Evolutionary conservation across 2,329 filamentous ascomycete species (phyloP), one percentile per base, ranked within the genome.

Genomic region (Penicillium rolfsii): DNA sequence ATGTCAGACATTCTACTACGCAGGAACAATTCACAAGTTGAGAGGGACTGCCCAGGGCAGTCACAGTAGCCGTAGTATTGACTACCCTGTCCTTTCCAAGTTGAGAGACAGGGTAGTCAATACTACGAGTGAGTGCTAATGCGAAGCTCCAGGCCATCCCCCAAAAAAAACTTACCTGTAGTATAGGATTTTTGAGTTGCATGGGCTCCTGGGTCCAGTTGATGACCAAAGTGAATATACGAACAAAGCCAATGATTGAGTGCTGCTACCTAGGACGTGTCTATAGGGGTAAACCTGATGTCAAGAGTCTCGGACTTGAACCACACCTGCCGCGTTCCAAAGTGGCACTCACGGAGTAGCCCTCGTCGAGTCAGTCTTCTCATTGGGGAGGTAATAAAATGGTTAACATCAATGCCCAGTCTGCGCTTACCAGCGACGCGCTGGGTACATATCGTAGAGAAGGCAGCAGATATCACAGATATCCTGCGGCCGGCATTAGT

Each of bases 401-500:
- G 8, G 16, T 14, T 30, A 9, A 14, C 48, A 35, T 33, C n/a
- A 35, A 35, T 12, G 30, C 22, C 28, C 28, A 35, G 19, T 26
- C 14, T 14, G 35, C 11, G n/a, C 12, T 12, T 8, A 33, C 24
- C 4, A 35, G 19, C 5, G 22, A 19, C 33, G 22, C 9, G 22
- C 48, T 40, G 49, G 45, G n/a, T 30, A 52, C 53, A 57, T 57
- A 48, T 61, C 45, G 59, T 61, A 58, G 36, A 50, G 38, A 46
- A 30, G 28, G 22, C 45, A 40, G 52, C 36, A 52, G 50, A 33
- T 35, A 52, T 55, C 33, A 24, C 19, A 40, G 22, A 19, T 40
- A 28, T 4, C 50, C 22, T 53, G 50, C 50, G 24, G 36, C 19
- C 22, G 28, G 49, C 19, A 38, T 52, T 19, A 52, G 26, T 22